Conservation (phyloP, 805 yeast species). For the Candida maltosa region DNA sequence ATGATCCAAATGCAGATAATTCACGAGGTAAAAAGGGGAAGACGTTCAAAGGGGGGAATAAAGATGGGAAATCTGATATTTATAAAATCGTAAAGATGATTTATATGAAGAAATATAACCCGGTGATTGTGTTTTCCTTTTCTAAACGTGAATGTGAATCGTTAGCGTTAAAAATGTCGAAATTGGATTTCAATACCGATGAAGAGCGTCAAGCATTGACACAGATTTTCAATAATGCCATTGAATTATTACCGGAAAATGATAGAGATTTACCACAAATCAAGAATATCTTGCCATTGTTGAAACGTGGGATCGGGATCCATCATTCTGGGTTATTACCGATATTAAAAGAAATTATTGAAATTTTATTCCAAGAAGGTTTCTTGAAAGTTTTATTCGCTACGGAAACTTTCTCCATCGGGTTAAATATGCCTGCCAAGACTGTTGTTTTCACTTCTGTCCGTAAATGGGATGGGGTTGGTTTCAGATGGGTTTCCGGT, state of each 20-base stretch:
- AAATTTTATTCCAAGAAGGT: conserved; percentile 95
- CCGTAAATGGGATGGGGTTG: conserved; percentile 97
- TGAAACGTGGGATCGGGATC: conserved; percentile 95
- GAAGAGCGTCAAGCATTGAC: conserved; percentile 91
- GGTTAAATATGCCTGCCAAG: conserved; percentile 98
- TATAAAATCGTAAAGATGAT: conserved; percentile 97
- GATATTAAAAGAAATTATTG: conserved; percentile 90
- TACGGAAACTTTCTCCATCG: conserved; percentile 97
- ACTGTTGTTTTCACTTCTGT: conserved; percentile 97
- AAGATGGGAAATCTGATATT: conserved; percentile 77
- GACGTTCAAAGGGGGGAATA: conserved; percentile 82
- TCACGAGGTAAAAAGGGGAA: conserved; percentile 74
- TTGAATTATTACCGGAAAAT: conserved; percentile 79
- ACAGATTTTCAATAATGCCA: conserved; percentile 88
- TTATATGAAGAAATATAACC: conserved; percentile 93
- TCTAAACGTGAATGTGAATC: conserved; percentile 96
- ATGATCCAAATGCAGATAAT: conserved; percentile 64
- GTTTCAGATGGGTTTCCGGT: conserved; percentile 98
- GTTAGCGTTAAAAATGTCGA: conserved; percentile 91
- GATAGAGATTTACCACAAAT: conserved; percentile 95
- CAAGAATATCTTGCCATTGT: conserved; percentile 81
- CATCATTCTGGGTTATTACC: conserved; percentile 97
- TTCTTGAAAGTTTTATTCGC: conserved; percentile 91
- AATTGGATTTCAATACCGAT: conserved; percentile 87
- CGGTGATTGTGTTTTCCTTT: conserved; percentile 97